These are phyloP conservation scores for Picea engelmannii DNA, from an alignment of 83 land plant species.

Conservation along the genomic window DNA sequence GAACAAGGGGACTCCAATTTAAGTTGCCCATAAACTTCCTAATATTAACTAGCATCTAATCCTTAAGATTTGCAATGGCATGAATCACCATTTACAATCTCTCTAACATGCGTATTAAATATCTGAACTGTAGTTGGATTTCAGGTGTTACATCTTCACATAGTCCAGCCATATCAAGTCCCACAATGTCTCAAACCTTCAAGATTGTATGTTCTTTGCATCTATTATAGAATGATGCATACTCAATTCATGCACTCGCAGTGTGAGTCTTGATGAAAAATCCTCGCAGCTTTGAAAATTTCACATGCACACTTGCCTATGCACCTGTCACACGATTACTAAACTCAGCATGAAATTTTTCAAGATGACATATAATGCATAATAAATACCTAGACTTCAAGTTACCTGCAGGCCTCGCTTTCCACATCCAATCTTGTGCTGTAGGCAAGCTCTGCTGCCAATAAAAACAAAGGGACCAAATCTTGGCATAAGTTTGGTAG, in stretches of 20 bases:
- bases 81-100: background rate
- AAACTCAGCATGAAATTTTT: background rate
- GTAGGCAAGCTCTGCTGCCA: constrained; percentile 9
- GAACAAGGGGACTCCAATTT: background rate
- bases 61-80: background rate
- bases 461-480: background rate
- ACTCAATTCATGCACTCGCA: background rate
- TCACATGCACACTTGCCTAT: background rate
- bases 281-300: background rate
- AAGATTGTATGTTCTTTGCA: background rate
- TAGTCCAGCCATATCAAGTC: background rate
- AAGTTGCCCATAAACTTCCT: background rate
- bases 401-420: constrained; percentile 11
- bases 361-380: background rate
- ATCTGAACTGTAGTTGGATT: background rate
- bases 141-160: constrained; percentile 3
- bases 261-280: background rate
- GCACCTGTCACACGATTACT: constrained; percentile 1
- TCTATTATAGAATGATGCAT: background rate
- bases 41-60: background rate
- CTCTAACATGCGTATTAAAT: background rate
- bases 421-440: constrained; percentile 10
- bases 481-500: background rate
- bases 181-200: background rate
- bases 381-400: background rate